Conservation (phyloP, 495 filamentous ascomycete genomes). For the Hypoxylon crocopeplum region DNA sequence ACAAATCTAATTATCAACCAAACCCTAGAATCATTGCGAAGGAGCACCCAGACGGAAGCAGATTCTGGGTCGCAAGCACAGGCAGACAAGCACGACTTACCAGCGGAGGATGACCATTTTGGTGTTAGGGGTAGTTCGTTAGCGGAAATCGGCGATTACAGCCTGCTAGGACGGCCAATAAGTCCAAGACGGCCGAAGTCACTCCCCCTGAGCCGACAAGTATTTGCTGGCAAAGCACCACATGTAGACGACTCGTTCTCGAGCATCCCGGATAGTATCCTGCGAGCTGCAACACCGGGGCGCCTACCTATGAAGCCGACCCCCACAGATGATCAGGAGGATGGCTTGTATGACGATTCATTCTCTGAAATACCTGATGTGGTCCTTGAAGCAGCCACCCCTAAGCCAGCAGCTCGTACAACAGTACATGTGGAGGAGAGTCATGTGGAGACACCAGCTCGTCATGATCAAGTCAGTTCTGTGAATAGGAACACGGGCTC, state of each 20-base stretch:
- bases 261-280: slow-evolving; percentile 39
- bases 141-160: slow-evolving; percentile 8
- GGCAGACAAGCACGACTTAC: slow-evolving; percentile 2
- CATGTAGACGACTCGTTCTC: slow-evolving; percentile 41
- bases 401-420: slow-evolving; percentile 37
- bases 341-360: slow-evolving; percentile 55
- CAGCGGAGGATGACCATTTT: slow-evolving; percentile 18
- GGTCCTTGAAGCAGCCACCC: slow-evolving; percentile 57
- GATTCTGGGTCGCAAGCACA: slow-evolving; percentile 1
- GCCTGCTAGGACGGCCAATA: slow-evolving; percentile 11
- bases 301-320: slow-evolving; percentile 34
- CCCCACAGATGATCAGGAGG: slow-evolving; percentile 8
- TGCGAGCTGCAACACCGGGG: slow-evolving; percentile 37
- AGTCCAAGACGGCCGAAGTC: slow-evolving; percentile 34
- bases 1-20: slow-evolving; percentile 54
- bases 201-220: slow-evolving; percentile 29
- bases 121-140: slow-evolving; percentile 10
- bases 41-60: slow-evolving; percentile 38
- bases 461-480: slow-evolving; percentile 8
- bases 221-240: slow-evolving; percentile 34
- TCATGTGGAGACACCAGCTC: background rate
- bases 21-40: slow-evolving; percentile 50
- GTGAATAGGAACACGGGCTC: slow-evolving; percentile 37
- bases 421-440: slow-evolving; percentile 2
- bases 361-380: slow-evolving; percentile 58